A percentile compares a stretch with the other conserved stretches of the same genome.
phyloP scores from a whole-genome alignment of 257 asterid genomes.

The Lavandula angustifolia region DNA sequence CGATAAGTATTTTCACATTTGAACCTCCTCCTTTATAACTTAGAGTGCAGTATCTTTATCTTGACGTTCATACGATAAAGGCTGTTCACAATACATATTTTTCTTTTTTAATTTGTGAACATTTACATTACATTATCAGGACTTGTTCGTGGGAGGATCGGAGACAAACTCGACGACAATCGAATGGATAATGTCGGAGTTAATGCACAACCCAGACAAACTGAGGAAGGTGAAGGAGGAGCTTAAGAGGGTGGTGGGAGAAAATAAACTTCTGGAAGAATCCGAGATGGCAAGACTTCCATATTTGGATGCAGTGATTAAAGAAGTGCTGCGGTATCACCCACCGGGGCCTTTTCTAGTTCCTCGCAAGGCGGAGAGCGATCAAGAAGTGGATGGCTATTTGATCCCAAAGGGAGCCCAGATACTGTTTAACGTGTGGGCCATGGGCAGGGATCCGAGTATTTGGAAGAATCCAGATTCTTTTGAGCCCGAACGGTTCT shows the following conservation, averaged over 20 bases:
- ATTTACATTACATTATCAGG: conserved; percentile 8
- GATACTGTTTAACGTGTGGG: conserved; percentile 29
- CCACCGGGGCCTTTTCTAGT: conserved; percentile 8
- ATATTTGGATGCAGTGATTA: conserved; percentile 22
- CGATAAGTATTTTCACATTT: no score
- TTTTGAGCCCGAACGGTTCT: conserved; percentile 30
- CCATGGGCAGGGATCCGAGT: conserved; percentile 21
- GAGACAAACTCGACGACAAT: conserved; percentile 27
- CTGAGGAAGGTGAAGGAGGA: conserved; percentile 23
- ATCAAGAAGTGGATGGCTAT: conserved; percentile 18
- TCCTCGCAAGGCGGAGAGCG: conserved; percentile 3
- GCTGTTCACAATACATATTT: no score
- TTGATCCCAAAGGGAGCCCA: conserved; percentile 29
- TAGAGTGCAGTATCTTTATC: no score
- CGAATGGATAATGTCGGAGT: conserved; percentile 34
- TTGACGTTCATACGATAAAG: no score
- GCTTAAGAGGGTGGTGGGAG: conserved; percentile 25
- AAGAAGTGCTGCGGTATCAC: conserved; percentile 15
- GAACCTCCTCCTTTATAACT: no score
- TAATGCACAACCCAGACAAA: background rate
- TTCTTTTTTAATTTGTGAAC: no score
- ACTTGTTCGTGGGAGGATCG: conserved; percentile 27
- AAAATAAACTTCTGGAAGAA: conserved; percentile 20
- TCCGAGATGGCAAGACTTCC: conserved; percentile 35
- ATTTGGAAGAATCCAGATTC: conserved; percentile 25